phyloP scores from a whole-genome alignment of 345 rosid genomes.

The Acer saccharum region DNA sequence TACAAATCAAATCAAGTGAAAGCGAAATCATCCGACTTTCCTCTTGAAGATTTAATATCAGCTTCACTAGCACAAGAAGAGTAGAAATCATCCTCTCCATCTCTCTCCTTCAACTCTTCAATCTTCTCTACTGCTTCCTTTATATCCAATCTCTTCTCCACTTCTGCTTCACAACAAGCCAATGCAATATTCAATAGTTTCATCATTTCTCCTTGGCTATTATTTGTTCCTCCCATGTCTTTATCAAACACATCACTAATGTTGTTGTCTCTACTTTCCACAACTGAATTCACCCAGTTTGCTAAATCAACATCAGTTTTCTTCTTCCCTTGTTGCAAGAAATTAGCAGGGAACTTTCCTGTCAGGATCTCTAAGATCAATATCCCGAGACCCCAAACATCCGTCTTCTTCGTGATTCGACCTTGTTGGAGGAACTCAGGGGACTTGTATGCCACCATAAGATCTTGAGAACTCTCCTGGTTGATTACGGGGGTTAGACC shows the following conservation, averaged over 20 bases:
- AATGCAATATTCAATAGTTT: constrained; percentile 68
- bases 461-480: constrained; percentile 71
- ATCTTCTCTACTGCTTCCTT: constrained; percentile 64
- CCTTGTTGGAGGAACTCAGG: constrained; percentile 68
- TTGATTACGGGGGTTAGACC: constrained; percentile 75
- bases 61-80: constrained; percentile 57
- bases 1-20: constrained; percentile 11
- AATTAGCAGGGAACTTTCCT: constrained; percentile 60
- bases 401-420: constrained; percentile 84
- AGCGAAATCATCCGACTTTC: constrained; percentile 37
- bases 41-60: constrained; percentile 38
- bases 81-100: constrained; percentile 54
- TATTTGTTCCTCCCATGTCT: constrained; percentile 43
- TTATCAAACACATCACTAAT: constrained; percentile 49
- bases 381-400: constrained; percentile 80
- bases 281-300: constrained; percentile 49
- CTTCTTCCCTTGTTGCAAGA: constrained; percentile 38
- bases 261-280: constrained; percentile 25
- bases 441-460: constrained; percentile 88
- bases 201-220: constrained; percentile 45
- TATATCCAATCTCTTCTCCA: constrained; percentile 79
- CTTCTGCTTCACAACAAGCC: constrained; percentile 63
- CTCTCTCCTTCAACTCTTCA: constrained; percentile 56
- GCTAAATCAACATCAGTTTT: constrained; percentile 46
- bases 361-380: constrained; percentile 79